Base-by-base conservation (phyloP, 2,329 filamentous ascomycete species). In the Blumeria graminis region DNA sequence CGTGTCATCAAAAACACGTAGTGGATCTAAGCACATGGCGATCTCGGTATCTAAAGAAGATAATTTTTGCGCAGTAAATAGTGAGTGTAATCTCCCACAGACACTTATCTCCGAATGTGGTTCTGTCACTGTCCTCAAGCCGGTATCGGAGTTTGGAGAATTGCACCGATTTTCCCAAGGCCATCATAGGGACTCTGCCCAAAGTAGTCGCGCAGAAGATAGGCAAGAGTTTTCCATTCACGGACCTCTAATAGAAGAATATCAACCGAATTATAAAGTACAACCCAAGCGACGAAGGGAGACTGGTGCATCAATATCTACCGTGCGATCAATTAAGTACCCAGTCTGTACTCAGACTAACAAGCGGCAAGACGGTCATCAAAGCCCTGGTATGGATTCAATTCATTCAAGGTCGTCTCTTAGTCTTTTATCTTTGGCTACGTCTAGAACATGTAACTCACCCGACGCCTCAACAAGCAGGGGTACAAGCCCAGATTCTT, bases 31-130 rank as follows among this genome's bases (percentile, higher is more conserved):
- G 4, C 74, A 80, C 61, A 79, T 81, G 60, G 75, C 76, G 57
- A 80, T 80, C 55, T 78, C 76, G 0, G 78, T 80, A 48, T 77
- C 77, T 1, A 58, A 73, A 11, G 71, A 76, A 60, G 68, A 75
- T 57, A 71, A 70, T 74, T 22, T 66, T 73, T 46, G 69, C 68
- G 28, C 45, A 39, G n/a, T 32, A 54, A 41, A 52, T 55, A 2
- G 60, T 16, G 38, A 56, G 11, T 38, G 14, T 52, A 34, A 18
- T 36, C 41, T 22, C 13, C 59, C n/a, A 6, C 32, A 38, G 35
- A 55, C 43, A 16, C 13, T 35, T n/a, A 41, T 18, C 22, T 6
- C 38, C 7, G 56, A 59, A 8, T 55, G 57, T 45, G 53, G 51
- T 2, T 32, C 59, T 13, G 62, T 65, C 8, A 68, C 65, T 3